Conservation (phyloP, 345 rosid genomes). For the Sonneratia caseolaris region DNA sequence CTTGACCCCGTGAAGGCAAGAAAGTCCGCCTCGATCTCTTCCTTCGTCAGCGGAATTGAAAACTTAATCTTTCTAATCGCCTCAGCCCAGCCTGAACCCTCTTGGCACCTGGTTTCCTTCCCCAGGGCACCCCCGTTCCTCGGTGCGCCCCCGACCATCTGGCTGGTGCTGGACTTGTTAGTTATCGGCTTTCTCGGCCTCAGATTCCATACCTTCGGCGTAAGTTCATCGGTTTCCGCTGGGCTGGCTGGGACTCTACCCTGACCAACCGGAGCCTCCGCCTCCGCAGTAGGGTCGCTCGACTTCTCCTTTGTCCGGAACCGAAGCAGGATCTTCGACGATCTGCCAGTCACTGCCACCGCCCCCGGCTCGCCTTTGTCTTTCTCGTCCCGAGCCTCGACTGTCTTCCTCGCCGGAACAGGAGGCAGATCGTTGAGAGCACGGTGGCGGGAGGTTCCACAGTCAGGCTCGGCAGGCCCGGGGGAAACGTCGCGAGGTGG, state of each 20-base stretch:
- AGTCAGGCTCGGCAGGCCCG: background rate
- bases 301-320: constrained; percentile 6
- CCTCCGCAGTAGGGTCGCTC: constrained; percentile 11
- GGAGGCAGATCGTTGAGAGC: constrained; percentile 17
- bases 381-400: background rate
- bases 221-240: constrained; percentile 27
- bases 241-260: constrained; percentile 18
- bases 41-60: constrained; percentile 43
- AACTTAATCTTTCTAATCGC: constrained; percentile 22
- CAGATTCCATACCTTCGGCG: constrained; percentile 65
- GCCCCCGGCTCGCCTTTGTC: constrained; percentile 11
- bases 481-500: background rate
- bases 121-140: background rate
- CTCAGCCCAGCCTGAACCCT: constrained; percentile 19
- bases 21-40: constrained; percentile 73
- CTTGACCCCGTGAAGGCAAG: constrained; percentile 57
- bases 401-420: constrained; percentile 3
- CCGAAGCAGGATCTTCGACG: constrained; percentile 13
- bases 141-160: too few species aligned
- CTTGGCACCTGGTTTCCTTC: background rate
- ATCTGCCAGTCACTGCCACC: constrained; percentile 8
- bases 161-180: too few species aligned
- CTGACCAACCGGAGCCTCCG: background rate
- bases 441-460: too few species aligned
- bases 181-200: constrained; percentile 42